Base-by-base conservation (phyloP, 441 rosid species). In the Iberis amara region DNA sequence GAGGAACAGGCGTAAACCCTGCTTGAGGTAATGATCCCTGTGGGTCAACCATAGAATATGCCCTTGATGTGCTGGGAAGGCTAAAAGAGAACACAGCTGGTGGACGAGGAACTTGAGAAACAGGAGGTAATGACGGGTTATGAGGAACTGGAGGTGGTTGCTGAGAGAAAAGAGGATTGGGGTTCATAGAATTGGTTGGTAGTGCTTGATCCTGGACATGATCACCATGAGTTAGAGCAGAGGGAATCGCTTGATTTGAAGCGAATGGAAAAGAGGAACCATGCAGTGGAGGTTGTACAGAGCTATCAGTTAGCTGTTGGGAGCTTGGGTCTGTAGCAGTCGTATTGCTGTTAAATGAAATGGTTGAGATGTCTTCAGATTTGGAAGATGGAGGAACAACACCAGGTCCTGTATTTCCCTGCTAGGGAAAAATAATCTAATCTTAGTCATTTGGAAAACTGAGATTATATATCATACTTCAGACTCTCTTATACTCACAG, bases 401-500 rank as follows among this genome's bases (percentile, higher is more conserved):
- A 66, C 30, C 73, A 57, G 74, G 54, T 32, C 57, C 73, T 55
- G 72, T 53, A 65, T 77, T 88, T 62, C 68, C 94, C 98, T 88
- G 44, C 55, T 52, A 45, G 39, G 39, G 4, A 9, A 13, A n/a
- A 18, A 55, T 31, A 3, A 14, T 39, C n/a, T 36, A 52, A 3
- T 39, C 32, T 52, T 14, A 51, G 52, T 28, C 45, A 42, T 13
- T 42, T 8, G 39, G 33, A 23, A 49, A 40, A 2, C 3, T 7
- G 47, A 58, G 27, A 39, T 8, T 24, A 12, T 31, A 51, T 13
- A 28, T 31, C 40, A 23, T 43, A 50, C 6, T 23, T 45, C 11
- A n/a, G 26, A 52, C 38, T 52, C 11, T 46, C 35, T 46, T 59
- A 46, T 11, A 73, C 98, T 88, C 80, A 92, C 98, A 14, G 85